A percentile compares a stretch with the other conserved stretches of the same genome.
phyloP scores from a whole-genome alignment of 768 basidiomycete species.

The Boletus bicolor region DNA sequence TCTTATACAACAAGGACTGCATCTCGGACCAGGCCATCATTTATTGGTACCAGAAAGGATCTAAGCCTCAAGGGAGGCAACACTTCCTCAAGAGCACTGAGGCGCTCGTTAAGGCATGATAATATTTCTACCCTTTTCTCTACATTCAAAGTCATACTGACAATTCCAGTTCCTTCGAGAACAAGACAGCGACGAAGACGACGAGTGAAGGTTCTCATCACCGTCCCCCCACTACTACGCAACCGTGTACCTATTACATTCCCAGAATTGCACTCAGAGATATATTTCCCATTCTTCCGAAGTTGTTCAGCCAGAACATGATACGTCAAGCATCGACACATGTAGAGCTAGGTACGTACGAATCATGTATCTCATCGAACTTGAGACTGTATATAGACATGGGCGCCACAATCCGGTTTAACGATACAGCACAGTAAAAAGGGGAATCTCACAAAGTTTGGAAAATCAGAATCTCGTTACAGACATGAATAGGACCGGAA shows the following conservation, averaged over 20 bases:
- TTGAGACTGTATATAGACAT: not conserved
- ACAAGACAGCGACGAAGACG: conserved; percentile 71
- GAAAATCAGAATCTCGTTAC: conserved; percentile 1
- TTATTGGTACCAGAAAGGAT: conserved; percentile 97
- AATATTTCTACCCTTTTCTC: not conserved
- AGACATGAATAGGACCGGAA: not conserved
- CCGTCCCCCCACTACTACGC: conserved; percentile 1
- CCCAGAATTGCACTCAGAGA: conserved; percentile 14
- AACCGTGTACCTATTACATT: conserved; percentile 17
- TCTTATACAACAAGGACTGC: conserved; percentile 94
- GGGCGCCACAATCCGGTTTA: not conserved
- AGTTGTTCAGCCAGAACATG: not conserved
- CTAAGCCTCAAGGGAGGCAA: conserved; percentile 92
- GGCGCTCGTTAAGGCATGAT: conserved; percentile 77
- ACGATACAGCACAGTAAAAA: not conserved
- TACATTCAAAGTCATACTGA: conserved; percentile 40
- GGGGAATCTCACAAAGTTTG: not conserved
- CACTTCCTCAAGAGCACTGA: conserved; percentile 91
- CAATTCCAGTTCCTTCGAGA: conserved; percentile 77
- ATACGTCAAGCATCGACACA: not conserved
- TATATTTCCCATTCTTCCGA: conserved; percentile 7
- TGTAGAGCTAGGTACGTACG: conserved; percentile 2
- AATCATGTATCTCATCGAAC: not conserved
- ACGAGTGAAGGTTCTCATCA: conserved; percentile 17
- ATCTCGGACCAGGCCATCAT: conserved; percentile 95